Evolutionary conservation across 148 eudicot species (phyloP).

Genomic region (Persicaria maculosa): DNA sequence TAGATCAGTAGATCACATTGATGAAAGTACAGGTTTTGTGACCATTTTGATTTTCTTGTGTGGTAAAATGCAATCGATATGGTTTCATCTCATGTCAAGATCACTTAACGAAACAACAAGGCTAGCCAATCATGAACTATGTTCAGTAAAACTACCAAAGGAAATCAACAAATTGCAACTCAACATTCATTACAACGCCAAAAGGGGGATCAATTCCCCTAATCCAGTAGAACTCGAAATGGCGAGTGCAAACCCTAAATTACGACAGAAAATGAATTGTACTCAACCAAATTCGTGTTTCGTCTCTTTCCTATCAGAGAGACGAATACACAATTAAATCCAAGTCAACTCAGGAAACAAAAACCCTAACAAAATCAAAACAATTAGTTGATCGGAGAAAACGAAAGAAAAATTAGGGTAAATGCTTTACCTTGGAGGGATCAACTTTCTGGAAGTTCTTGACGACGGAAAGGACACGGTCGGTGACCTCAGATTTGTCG

Average conservation of each 20-base stretch:
- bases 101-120: background rate
- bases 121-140: background rate
- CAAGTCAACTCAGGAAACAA: background rate
- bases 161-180: background rate
- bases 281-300: too few species aligned
- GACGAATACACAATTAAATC: too few species aligned
- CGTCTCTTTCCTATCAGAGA: too few species aligned
- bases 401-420: background rate
- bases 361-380: background rate
- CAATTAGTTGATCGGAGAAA: background rate
- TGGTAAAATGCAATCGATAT: background rate
- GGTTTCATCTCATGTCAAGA: background rate
- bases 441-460: constrained; percentile 93
- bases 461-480: constrained; percentile 70
- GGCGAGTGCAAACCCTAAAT: background rate
- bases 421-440: constrained; percentile 58
- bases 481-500: constrained; percentile 87
- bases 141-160: background rate
- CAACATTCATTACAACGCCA: background rate
- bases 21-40: background rate
- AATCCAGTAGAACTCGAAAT: background rate
- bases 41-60: background rate
- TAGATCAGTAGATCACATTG: background rate
- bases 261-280: too few species aligned
- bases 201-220: too few species aligned